phyloP scores from a whole-genome alignment of 169 alveolate genomes.

The Besnoitia besnoiti region DNA sequence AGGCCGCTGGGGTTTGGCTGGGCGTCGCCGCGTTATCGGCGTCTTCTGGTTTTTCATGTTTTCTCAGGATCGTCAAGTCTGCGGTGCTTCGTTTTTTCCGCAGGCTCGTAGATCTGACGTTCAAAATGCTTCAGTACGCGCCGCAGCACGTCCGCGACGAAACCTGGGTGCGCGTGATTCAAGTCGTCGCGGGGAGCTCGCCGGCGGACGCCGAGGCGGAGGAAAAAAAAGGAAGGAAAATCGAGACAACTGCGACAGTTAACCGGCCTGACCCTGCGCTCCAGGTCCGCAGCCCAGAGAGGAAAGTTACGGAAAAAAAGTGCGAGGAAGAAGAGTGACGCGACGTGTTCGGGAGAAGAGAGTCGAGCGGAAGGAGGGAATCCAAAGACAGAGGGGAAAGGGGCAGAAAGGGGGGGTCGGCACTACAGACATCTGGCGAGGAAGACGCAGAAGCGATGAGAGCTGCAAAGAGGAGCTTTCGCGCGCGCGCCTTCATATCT shows the following conservation, averaged over 20 bases:
- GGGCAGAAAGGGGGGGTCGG: background rate
- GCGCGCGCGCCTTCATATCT: too few species aligned
- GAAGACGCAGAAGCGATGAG: too few species aligned
- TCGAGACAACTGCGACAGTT: background rate
- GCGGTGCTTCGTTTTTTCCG: background rate
- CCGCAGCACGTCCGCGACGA: conserved; percentile 71
- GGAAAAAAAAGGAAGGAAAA: background rate
- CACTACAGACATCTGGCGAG: background rate
- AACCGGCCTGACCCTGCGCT: background rate
- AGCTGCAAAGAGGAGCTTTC: background rate
- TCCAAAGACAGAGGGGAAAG: background rate
- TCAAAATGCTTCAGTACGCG: conserved; percentile 73
- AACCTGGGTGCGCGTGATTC: conserved; percentile 68
- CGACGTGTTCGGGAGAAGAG: background rate
- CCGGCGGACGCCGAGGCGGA: background rate
- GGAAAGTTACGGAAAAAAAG: background rate
- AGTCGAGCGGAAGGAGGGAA: background rate
- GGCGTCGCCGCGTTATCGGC: background rate
- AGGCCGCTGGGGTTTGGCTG: too few species aligned
- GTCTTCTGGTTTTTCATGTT: background rate
- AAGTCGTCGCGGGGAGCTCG: conserved; percentile 1
- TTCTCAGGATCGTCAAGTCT: too few species aligned
- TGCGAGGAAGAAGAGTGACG: background rate
- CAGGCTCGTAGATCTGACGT: conserved; percentile 66
- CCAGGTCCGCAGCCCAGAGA: background rate